Evolutionary conservation across 129 eudicot species (phyloP).

Genomic region (Arctium minus): DNA sequence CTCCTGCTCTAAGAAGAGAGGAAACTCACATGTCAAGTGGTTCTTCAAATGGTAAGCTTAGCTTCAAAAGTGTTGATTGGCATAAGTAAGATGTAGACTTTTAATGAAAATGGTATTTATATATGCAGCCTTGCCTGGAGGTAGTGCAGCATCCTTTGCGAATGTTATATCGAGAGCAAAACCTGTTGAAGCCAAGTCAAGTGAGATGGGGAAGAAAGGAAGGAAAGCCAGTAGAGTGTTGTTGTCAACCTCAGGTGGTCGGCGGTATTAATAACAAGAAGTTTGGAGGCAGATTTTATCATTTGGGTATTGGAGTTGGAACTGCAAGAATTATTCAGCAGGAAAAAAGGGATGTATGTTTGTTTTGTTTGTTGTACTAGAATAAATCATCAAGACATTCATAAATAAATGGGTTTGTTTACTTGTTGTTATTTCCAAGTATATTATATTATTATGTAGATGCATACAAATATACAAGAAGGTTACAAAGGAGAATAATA

Average conservation of each 20-base stretch:
- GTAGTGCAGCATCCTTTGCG: constrained; percentile 64
- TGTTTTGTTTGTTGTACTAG: neutral
- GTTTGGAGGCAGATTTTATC: no score
- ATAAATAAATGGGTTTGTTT: neutral
- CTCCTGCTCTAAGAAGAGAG: constrained; percentile 55
- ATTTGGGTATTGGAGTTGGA: neutral
- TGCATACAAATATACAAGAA: no score
- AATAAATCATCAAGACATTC: neutral
- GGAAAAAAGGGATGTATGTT: neutral
- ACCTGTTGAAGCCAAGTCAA: constrained; percentile 50
- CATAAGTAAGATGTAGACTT: neutral
- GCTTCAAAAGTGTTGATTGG: neutral
- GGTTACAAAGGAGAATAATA: no score
- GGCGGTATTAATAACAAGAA: constrained; percentile 47
- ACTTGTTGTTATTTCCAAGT: neutral
- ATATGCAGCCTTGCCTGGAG: constrained; percentile 27
- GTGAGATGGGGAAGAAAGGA: constrained; percentile 69
- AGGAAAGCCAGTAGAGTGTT: constrained; percentile 72
- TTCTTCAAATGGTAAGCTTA: constrained; percentile 42
- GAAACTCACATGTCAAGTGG: constrained; percentile 31
- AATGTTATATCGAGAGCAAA: constrained; percentile 61
- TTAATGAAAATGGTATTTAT: neutral
- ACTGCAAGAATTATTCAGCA: neutral
- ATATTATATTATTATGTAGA: no score
- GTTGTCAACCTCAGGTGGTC: constrained; percentile 86